Conservation (phyloP, 495 filamentous ascomycete species). For the Tuber calosporum region DNA sequence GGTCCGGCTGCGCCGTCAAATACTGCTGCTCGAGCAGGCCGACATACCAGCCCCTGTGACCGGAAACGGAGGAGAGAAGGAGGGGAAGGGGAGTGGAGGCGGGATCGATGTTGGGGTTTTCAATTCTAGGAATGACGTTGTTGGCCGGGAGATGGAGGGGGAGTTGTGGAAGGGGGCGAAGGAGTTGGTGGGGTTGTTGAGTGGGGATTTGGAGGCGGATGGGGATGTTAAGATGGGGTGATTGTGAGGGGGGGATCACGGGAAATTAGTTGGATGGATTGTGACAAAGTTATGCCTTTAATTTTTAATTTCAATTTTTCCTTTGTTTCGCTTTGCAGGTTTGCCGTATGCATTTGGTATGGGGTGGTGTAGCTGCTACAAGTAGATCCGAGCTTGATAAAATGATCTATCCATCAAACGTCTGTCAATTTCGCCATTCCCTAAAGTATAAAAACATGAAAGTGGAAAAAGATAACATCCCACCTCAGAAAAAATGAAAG, state of each 20-base stretch:
- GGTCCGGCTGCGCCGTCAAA: conserved; percentile 55
- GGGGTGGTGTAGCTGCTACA: background rate
- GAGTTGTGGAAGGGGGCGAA: conserved; percentile 56
- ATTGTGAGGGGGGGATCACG: background rate
- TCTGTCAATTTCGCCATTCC: background rate
- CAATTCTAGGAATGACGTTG: conserved; percentile 61
- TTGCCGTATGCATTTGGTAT: background rate
- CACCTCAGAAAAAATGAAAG: background rate
- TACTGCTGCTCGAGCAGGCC: conserved; percentile 57
- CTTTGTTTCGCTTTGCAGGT: background rate
- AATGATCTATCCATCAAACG: background rate
- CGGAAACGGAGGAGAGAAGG: conserved; percentile 20
- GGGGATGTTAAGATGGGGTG: conserved; percentile 6
- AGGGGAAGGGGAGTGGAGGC: conserved; percentile 42
- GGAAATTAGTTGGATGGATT: background rate
- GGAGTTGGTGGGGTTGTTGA: conserved; percentile 25
- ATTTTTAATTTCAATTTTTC: too few species aligned
- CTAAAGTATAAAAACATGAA: conserved; percentile 1
- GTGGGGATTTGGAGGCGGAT: conserved; percentile 11
- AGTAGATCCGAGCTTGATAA: background rate
- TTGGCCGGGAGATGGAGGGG: conserved; percentile 58
- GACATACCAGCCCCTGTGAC: conserved; percentile 45
- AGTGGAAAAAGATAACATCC: background rate
- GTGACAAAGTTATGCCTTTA: background rate
- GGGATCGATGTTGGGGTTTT: conserved; percentile 62